Percentiles rank a stretch among this genome's conserved stretches.
Evolutionary conservation across 495 filamentous ascomycete genomes (phyloP).

Genomic region (Neurospora tetraspora): DNA sequence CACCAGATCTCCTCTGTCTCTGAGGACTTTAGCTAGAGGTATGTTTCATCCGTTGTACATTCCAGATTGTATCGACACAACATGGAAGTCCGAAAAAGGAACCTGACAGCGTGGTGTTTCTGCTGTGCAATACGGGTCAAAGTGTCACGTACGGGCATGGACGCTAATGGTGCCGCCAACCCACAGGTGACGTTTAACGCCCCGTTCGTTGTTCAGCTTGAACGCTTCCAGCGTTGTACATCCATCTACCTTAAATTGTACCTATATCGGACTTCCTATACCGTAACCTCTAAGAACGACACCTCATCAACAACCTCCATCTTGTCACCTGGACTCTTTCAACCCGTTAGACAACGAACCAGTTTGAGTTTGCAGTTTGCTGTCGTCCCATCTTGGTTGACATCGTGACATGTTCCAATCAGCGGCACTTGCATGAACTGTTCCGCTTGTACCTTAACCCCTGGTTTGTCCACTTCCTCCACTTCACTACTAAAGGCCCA

Average conservation of each 20-base stretch:
- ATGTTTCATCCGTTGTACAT: background rate
- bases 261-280: background rate
- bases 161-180: background rate
- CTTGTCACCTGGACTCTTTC: background rate
- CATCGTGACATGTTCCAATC: background rate
- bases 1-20: background rate
- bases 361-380: background rate
- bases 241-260: background rate
- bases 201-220: background rate
- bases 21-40: background rate
- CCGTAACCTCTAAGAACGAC: background rate
- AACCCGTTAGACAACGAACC: background rate
- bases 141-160: background rate
- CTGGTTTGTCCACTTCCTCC: background rate
- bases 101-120: too few species aligned
- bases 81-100: too few species aligned
- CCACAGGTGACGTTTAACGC: background rate
- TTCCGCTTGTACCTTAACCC: background rate
- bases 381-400: background rate
- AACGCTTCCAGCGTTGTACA: background rate
- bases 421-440: background rate
- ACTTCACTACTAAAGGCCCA: background rate
- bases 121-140: background rate
- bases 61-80: background rate
- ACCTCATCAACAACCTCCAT: background rate